Evolutionary conservation across 2,329 filamentous ascomycete species (phyloP), one percentile per base, ranked within the genome.

Genomic region (Fusarium napiforme): DNA sequence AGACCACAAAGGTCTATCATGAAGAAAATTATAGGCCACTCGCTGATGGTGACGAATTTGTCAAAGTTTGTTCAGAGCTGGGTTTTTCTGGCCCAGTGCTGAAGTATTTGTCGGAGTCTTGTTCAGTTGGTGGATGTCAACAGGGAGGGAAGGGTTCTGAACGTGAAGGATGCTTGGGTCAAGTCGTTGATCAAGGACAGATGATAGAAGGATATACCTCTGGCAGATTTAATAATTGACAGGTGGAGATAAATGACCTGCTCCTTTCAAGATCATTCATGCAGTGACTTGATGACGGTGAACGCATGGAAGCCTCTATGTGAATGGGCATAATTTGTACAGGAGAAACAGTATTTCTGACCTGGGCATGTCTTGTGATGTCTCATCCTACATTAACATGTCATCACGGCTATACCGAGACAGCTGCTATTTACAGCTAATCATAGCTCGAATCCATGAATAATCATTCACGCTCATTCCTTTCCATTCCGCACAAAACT

Each of bases 141-240:
- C 23, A 19, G 57, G 42, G 28, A 55, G 55, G 50, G 49, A 39
- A 36, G 21, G 37, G n/a, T 30, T 37, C 47, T 59, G 40, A 47
- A 30, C 14, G 21, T 45, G 23, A 46, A 32, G 46, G 30, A 52
- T 46, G n/a, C 55, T 64, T 49, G 18, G 30, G 40, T 53, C 45
- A 42, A 30, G 37, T 70, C 14, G 19, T 23, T 55, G 45, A 37
- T 46, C 37, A 42, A 36, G 23, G n/a, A 36, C 23, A 40, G 42
- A 50, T 47, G 53, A 67, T 49, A 59, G 58, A 62, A 53, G 67
- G 61, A 71, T 73, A 72, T 73, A 73, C 70, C 70, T 71, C 43
- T 23, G 52, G 53, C 37, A 59, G 45, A 55, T 64, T 46, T 66
- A 36, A 73, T 73, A 55, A 60, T 49, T 43, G 39, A 40, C 39